Conservation (phyloP, 495 filamentous ascomycete species). For the Mytilinidion resinicola region DNA sequence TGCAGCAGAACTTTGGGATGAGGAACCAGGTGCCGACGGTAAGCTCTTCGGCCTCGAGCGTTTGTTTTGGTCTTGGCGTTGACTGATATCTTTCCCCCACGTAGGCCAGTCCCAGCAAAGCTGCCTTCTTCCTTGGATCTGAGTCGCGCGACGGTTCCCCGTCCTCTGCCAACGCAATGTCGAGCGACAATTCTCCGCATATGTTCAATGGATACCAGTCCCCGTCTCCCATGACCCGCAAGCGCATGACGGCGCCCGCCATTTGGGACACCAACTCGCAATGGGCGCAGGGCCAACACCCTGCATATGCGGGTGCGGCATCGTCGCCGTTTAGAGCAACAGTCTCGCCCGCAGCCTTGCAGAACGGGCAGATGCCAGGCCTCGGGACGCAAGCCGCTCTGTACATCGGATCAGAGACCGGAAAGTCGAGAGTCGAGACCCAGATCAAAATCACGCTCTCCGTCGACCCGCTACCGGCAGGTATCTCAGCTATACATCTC, state of each 20-base stretch:
- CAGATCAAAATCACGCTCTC: slow-evolving; percentile 80
- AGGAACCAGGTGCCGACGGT: neutral
- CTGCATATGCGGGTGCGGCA: no score
- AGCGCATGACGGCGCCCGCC: neutral
- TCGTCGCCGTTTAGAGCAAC: no score
- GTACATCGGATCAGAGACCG: slow-evolving; percentile 55
- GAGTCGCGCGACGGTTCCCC: slow-evolving; percentile 3
- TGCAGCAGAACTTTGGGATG: neutral
- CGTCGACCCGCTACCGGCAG: slow-evolving; percentile 61
- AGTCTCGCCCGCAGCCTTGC: no score
- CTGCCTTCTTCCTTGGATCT: neutral
- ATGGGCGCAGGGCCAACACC: no score
- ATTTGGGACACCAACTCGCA: neutral
- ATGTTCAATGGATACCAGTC: neutral
- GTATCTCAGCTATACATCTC: slow-evolving; percentile 73
- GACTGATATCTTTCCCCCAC: no score
- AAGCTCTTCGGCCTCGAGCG: neutral
- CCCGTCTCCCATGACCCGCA: neutral
- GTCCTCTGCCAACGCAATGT: neutral
- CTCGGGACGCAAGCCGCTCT: neutral
- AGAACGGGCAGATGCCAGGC: no score
- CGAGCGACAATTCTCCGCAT: neutral
- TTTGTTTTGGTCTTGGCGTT: no score
- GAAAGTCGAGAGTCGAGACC: slow-evolving; percentile 90
- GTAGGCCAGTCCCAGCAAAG: neutral